phyloP scores from a whole-genome alignment of 2,329 filamentous ascomycete species.

The Diplodia sapinea region DNA sequence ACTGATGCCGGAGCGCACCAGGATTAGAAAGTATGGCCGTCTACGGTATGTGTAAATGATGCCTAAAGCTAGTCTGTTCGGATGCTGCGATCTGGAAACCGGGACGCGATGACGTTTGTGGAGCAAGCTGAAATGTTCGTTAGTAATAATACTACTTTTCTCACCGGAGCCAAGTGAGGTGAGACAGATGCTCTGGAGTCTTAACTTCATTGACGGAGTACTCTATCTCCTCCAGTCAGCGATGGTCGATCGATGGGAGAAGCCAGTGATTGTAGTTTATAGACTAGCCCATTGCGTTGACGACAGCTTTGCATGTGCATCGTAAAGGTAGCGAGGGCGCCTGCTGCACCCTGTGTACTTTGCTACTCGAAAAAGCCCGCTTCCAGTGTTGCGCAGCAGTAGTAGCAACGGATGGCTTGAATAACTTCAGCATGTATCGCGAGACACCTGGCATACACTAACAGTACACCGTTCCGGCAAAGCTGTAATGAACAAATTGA shows the following conservation, averaged over 20 bases:
- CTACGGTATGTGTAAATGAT: background rate
- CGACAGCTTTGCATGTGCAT: background rate
- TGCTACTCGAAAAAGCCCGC: background rate
- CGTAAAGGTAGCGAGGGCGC: background rate
- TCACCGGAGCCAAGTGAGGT: no score
- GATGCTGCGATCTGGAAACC: background rate
- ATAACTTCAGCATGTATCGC: no score
- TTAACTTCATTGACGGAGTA: no score
- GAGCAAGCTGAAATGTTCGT: no score
- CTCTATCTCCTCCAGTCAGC: no score
- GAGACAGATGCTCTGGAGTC: no score
- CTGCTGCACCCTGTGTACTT: background rate
- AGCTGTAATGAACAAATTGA: no score
- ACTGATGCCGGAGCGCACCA: background rate
- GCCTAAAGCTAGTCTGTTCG: background rate
- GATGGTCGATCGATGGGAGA: background rate
- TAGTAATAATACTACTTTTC: no score
- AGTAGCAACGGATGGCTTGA: background rate
- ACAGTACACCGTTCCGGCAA: no score
- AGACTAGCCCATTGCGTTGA: background rate
- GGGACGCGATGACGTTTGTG: no score
- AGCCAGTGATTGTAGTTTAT: background rate
- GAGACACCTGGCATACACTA: no score
- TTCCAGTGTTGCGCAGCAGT: background rate
- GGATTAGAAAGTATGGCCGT: background rate